Evolutionary conservation across 2,329 filamentous ascomycete genomes (phyloP), one percentile per base, ranked within the genome.

Genomic region (Plectosphaerella plurivora): DNA sequence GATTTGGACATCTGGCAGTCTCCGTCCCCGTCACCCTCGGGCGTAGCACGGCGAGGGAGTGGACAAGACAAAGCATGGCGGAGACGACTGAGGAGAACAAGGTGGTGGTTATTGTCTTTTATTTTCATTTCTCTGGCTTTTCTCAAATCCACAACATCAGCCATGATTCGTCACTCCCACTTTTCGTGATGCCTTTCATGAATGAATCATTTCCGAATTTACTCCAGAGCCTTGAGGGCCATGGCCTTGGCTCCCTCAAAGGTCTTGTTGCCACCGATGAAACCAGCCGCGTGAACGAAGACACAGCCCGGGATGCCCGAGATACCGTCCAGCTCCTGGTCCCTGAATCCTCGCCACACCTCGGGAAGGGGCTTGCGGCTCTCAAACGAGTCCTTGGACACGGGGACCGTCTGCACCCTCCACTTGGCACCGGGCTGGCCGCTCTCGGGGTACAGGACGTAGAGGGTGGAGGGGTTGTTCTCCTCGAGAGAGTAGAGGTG

Each of bases 221-320:
- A 33, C 46, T 44, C 81, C 57, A 90, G 73, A 2, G 88, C 87
- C 77, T 88, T 90, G 68, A 79, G 73, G 5, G 92, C 91, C 91
- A 97, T 96, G 53, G 85, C 83, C 67, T 90, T 81, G 24, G 85
- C 92, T 28, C 94, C 94, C 56, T 96, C 90, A 63, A 89, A 94
- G 0, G 88, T 95, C 78, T 89, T 87, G 72, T 97, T 95, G 3
- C 94, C 94, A 16, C 94, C 94, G 65, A 97, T 97, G 73, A 99
- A 99, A 25, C 94, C 94, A 50, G 88, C 87, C 4, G 92, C 92
- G 68, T 99, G 94, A 28, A 97, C 88, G 68, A 99, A 99, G 25
- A 99, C 86, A 57, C 89, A 86, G 7, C 92, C 90, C 5, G 76
- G 74, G 25, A 91, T 76, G 36, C 86, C 84, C 22, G 81, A 74